phyloP scores from a whole-genome alignment of 2,329 filamentous ascomycete genomes.

The Talaromyces amestolkiae region DNA sequence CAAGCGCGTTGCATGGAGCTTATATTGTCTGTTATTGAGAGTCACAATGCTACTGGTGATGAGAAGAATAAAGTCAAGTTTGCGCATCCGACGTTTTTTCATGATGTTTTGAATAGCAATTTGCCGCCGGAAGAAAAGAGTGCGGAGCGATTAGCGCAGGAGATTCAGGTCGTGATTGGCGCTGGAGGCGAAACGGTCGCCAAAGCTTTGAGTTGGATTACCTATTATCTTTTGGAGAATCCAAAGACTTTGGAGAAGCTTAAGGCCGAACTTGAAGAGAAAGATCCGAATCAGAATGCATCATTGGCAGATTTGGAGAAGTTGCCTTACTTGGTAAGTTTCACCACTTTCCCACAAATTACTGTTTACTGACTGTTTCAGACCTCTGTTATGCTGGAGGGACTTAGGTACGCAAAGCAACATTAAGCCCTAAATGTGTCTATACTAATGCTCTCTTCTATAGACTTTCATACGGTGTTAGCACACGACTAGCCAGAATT shows the following conservation, averaged over 20 bases:
- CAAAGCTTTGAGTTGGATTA: conserved; percentile 24
- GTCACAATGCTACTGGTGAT: conserved; percentile 10
- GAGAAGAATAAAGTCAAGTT: conserved; percentile 6
- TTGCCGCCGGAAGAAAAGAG: conserved; percentile 37
- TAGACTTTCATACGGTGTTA: conserved; percentile 33
- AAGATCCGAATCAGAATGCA: conserved; percentile 22
- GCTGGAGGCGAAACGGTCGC: conserved; percentile 37
- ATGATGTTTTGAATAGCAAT: conserved; percentile 29
- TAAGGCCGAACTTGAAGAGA: conserved; percentile 22
- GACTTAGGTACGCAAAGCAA: conserved; percentile 25
- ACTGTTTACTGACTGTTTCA: not conserved
- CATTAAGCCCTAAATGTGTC: not conserved
- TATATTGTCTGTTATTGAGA: conserved; percentile 20
- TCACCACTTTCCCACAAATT: not conserved
- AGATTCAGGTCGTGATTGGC: conserved; percentile 30
- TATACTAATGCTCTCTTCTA: not conserved
- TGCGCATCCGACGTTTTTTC: conserved; percentile 28
- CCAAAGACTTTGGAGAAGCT: conserved; percentile 22
- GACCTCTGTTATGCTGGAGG: conserved; percentile 31
- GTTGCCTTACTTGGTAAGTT: conserved; percentile 30
- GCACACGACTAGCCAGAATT: conserved; percentile 24
- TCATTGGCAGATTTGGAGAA: conserved; percentile 28
- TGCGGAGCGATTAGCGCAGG: conserved; percentile 30
- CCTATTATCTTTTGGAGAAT: conserved; percentile 25
- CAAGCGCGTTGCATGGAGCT: conserved; percentile 21